Evolutionary conservation across 2,329 filamentous ascomycete species (phyloP).

Genomic region (Emergomyces orientalis): DNA sequence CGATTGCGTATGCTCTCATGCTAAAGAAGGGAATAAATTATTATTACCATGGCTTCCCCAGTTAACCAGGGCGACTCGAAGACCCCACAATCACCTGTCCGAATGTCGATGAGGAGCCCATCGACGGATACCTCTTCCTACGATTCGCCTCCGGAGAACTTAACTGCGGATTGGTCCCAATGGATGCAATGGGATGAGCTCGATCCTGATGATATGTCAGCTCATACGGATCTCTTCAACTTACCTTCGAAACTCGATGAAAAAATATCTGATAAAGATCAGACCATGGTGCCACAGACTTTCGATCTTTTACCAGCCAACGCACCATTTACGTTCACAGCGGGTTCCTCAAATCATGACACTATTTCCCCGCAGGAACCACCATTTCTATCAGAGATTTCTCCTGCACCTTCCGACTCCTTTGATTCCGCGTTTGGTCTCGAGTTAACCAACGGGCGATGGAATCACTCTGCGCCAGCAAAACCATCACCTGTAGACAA

Average conservation of each 20-base stretch:
- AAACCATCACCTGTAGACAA: background rate
- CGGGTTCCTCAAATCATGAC: background rate
- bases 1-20: background rate
- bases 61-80: background rate
- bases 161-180: slow-evolving; percentile 36
- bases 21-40: background rate
- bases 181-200: slow-evolving; percentile 40
- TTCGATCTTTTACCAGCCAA: background rate
- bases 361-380: slow-evolving; percentile 1
- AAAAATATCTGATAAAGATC: background rate
- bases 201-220: slow-evolving; percentile 24
- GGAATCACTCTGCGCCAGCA: background rate
- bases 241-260: background rate
- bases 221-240: slow-evolving; percentile 16
- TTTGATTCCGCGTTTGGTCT: slow-evolving; percentile 2
- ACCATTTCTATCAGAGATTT: background rate
- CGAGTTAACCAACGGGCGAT: background rate
- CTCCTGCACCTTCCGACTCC: slow-evolving; percentile 1
- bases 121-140: slow-evolving; percentile 12
- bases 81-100: slow-evolving; percentile 1
- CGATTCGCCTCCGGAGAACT: slow-evolving; percentile 21
- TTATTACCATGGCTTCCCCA: slow-evolving; percentile 10
- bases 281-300: background rate
- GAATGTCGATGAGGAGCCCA: slow-evolving; percentile 7
- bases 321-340: slow-evolving; percentile 1